Evolutionary conservation across 805 yeast species (phyloP), one percentile per base, ranked within the genome.

Genomic region (Cyberlindnera lachancei): DNA sequence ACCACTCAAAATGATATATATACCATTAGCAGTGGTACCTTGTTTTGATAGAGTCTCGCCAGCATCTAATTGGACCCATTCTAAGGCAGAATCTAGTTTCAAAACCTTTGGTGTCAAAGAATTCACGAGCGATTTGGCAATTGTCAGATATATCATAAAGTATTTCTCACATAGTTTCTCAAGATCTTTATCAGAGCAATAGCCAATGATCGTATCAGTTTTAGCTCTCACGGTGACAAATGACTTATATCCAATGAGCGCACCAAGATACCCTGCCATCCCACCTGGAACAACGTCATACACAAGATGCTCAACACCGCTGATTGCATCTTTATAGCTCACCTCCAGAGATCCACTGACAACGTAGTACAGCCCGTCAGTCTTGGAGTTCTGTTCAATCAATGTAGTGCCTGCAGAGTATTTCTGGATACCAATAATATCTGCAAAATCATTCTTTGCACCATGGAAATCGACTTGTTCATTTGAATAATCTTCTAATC

Each of bases 51-150:
- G 56, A 0, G 79, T 68, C 30, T 79, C 79, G 0, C 96, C 95
- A 2, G 96, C 90, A n/a, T 76, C 76, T 10, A 83, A 65, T 37
- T 86, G 95, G 25, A 88, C 75, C 97, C 97, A 90, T 55, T 92
- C 98, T 31, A 92, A 61, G 0, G 96, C 95, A 56, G 83, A 85
- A 50, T 90, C 97, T 25, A 92, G 72, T 35, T 80, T 73, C 23
- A 82, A 56, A 23, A 90, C 63, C 34, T 81, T 73, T 18, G 70
- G 62, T 18, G 88, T 79, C 24, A 92, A 56, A 2, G 82, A 64
- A n/a, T 64, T 65, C 27, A 81, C 75, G 41, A 90, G 60, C 7
- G 76, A 69, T 38, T 76, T 75, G 0, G 97, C 95, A 28, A 87
- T 70, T 2, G 86, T 75, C 23, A 90, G 61, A 43, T 83, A 81